phyloP scores from a whole-genome alignment of 1,284 basidiomycete genomes.

The Cerrena zonata region DNA sequence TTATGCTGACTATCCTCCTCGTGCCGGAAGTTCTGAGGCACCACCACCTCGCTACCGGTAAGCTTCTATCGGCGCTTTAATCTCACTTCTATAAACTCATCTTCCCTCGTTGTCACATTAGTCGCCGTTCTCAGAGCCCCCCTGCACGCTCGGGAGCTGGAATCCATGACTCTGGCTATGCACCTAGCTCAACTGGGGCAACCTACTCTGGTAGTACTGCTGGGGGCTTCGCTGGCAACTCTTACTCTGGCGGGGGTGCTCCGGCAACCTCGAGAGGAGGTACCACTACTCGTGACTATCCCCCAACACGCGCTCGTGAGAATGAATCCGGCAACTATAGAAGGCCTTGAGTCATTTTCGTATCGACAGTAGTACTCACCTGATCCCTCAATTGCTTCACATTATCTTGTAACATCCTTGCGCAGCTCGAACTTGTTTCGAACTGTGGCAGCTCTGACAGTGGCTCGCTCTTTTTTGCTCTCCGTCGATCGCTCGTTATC shows the following conservation, averaged over 20 bases:
- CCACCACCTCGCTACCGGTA: constrained; percentile 57
- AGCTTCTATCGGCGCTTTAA: constrained; percentile 14
- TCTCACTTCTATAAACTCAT: neutral
- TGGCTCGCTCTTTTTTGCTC: neutral
- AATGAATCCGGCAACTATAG: constrained; percentile 31
- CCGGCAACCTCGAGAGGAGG: constrained; percentile 32
- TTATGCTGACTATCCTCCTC: constrained; percentile 55
- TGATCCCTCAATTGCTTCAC: too few relatives aligned
- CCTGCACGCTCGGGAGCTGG: constrained; percentile 34
- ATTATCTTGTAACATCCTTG: neutral
- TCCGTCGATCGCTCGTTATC: neutral
- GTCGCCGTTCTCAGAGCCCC: constrained; percentile 71
- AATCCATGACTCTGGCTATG: constrained; percentile 37
- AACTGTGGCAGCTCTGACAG: neutral
- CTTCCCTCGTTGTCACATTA: too few relatives aligned
- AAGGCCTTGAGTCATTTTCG: constrained; percentile 23
- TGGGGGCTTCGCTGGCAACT: constrained; percentile 34
- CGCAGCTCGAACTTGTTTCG: neutral
- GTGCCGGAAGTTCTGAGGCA: constrained; percentile 33
- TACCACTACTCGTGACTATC: constrained; percentile 53
- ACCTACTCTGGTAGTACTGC: constrained; percentile 40
- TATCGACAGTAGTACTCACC: too few relatives aligned
- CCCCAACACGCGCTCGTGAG: constrained; percentile 52
- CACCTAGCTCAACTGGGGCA: constrained; percentile 42
- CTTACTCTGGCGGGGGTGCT: constrained; percentile 42